These are phyloP conservation scores for Pseudoscleropodium purum DNA, from an alignment of 225 moss, liverwort and hornwort genomes.

Conservation along the genomic window DNA sequence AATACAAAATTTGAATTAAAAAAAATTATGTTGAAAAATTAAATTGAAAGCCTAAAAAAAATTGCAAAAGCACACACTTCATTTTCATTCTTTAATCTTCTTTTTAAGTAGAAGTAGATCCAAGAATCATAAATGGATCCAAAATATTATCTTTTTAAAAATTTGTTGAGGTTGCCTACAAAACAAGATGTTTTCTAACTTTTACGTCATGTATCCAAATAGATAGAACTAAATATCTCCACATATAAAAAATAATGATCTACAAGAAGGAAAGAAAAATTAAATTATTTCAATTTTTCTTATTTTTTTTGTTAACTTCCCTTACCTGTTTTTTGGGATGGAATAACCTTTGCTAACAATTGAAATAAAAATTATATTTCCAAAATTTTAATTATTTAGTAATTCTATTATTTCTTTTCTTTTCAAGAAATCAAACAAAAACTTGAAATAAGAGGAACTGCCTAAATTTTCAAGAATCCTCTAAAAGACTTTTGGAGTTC, in stretches of 20 bases:
- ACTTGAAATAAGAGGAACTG: too few relatives aligned
- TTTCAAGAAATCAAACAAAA: too few relatives aligned
- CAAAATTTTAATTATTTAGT: not conserved
- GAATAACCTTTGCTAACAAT: not conserved
- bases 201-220: not conserved
- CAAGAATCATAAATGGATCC: too few relatives aligned
- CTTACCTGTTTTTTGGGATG: fast-evolving
- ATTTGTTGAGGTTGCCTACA: not conserved
- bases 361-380: not conserved
- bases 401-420: not conserved
- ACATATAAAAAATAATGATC: not conserved
- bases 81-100: too few relatives aligned
- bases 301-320: not conserved
- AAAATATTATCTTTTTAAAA: not conserved
- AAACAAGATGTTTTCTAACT: not conserved
- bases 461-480: too few relatives aligned
- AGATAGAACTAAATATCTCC: not conserved
- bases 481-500: not conserved
- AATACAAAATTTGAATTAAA: too few relatives aligned
- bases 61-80: too few relatives aligned
- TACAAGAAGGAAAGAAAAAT: too few relatives aligned
- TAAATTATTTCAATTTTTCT: not conserved
- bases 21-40: too few relatives aligned
- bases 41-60: too few relatives aligned
- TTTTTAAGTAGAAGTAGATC: too few relatives aligned